These are phyloP conservation scores for Epichloe sibirici DNA, from an alignment of 2,329 filamentous ascomycete species.

Conservation along the genomic window DNA sequence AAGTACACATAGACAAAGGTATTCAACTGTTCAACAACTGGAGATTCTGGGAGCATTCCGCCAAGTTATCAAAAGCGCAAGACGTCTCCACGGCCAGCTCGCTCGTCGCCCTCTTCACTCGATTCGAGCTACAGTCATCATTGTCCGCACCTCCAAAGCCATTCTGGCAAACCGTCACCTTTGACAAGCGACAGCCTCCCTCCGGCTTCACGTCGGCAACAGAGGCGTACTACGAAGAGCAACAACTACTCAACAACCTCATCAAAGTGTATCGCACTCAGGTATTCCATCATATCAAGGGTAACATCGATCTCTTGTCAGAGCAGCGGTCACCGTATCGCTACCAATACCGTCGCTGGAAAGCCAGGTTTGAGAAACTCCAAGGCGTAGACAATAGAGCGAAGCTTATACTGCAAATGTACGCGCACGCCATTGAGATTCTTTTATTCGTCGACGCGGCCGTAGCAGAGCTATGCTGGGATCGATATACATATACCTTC, in stretches of 20 bases:
- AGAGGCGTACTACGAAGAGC: conserved; percentile 3
- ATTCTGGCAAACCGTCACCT: neutral
- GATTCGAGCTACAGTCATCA: conserved; percentile 5
- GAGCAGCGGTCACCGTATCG: neutral
- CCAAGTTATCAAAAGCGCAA: neutral
- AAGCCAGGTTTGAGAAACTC: conserved; percentile 3
- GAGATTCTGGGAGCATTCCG: conserved; percentile 6
- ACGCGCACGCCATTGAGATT: conserved; percentile 1
- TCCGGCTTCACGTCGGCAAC: neutral
- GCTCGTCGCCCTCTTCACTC: conserved; percentile 8
- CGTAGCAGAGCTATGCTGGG: neutral
- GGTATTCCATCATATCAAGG: neutral
- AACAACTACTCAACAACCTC: conserved; percentile 1
- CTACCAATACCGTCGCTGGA: conserved; percentile 5
- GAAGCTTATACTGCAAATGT: conserved; percentile 3
- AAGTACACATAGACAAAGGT: conserved; percentile 6
- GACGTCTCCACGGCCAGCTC: conserved; percentile 2
- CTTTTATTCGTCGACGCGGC: neutral
- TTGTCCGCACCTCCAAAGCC: neutral
- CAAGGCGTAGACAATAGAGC: neutral
- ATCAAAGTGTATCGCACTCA: conserved; percentile 1
- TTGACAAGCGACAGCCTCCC: neutral
- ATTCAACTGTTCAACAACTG: conserved; percentile 7
- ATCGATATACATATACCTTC: conserved; percentile 3
- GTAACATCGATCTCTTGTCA: neutral